Evolutionary conservation across 2,329 filamentous ascomycete species (phyloP).

Genomic region (Botrytis galanthina): DNA sequence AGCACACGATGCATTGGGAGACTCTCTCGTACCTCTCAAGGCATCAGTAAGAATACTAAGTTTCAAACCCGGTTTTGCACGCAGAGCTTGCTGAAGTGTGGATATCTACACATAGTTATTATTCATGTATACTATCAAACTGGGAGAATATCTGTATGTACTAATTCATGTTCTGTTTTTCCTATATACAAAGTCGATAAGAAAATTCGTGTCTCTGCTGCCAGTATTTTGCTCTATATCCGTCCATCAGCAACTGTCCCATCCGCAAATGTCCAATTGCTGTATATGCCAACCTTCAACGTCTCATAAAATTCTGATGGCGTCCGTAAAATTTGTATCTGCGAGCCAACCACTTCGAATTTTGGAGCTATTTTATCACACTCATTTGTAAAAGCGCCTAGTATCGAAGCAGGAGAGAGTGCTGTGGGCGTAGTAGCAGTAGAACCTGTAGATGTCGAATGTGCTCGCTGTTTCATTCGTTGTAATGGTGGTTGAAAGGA

Average conservation of each 20-base stretch:
- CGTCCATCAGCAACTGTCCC: constrained; percentile 32
- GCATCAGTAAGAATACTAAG: constrained; percentile 91
- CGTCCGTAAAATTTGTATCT: constrained; percentile 74
- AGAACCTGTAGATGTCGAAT: constrained; percentile 35
- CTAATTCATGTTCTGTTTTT: constrained; percentile 83
- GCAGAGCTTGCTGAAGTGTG: constrained; percentile 72
- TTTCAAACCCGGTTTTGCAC: constrained; percentile 69
- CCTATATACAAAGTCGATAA: constrained; percentile 97
- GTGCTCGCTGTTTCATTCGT: constrained; percentile 33
- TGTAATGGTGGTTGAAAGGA: constrained; percentile 28
- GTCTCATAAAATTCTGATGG: constrained; percentile 90
- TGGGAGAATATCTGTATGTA: constrained; percentile 15
- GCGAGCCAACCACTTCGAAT: constrained; percentile 78
- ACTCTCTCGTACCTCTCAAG: constrained; percentile 85
- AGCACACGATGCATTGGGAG: constrained; percentile 80
- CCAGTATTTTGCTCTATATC: constrained; percentile 71
- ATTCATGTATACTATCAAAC: background rate
- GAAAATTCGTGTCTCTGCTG: constrained; percentile 77
- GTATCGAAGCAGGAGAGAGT: constrained; percentile 50
- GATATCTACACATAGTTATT: constrained; percentile 54
- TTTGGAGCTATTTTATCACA: constrained; percentile 87
- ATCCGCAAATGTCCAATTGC: constrained; percentile 6
- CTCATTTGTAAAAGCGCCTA: constrained; percentile 65
- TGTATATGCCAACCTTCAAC: constrained; percentile 65
- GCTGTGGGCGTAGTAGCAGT: constrained; percentile 23